phyloP scores from a whole-genome alignment of 352 stramenopile genomes.

The Pelagophyceae sp. region DNA sequence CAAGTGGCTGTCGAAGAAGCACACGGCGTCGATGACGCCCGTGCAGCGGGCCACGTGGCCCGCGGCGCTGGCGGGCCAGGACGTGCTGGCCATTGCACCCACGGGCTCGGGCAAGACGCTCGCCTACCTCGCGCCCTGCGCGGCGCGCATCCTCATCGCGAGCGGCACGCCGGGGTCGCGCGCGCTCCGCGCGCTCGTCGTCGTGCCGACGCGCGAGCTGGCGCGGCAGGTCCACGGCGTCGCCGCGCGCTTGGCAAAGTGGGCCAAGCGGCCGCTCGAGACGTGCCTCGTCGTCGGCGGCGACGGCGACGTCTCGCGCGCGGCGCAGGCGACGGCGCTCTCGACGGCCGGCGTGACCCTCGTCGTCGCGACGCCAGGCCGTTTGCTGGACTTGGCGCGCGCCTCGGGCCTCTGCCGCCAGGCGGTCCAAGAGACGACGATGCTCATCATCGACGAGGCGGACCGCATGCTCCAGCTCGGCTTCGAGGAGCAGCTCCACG shows the following conservation, averaged over 20 bases:
- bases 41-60: constrained; percentile 6
- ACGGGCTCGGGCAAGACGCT: constrained; percentile 40
- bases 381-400: neutral
- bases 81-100: constrained; percentile 28
- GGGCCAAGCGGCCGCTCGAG: neutral
- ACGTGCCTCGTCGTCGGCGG: neutral
- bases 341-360: neutral
- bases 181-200: constrained; percentile 10
- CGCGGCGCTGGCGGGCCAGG: neutral
- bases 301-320: neutral
- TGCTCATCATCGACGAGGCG: constrained; percentile 28
- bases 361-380: neutral
- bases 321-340: neutral
- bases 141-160: constrained; percentile 22
- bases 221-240: constrained; percentile 33
- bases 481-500: constrained; percentile 92
- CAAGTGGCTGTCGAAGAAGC: neutral
- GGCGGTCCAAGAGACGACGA: neutral
- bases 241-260: neutral
- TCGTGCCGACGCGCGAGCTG: constrained; percentile 36
- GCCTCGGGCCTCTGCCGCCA: neutral
- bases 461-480: constrained; percentile 98
- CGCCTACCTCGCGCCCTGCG: constrained; percentile 35
- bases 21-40: neutral
- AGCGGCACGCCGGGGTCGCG: neutral